Base-by-base conservation (phyloP, 192 early-diverging fungal genomes). In the Phlyctochytrium bullatum region DNA sequence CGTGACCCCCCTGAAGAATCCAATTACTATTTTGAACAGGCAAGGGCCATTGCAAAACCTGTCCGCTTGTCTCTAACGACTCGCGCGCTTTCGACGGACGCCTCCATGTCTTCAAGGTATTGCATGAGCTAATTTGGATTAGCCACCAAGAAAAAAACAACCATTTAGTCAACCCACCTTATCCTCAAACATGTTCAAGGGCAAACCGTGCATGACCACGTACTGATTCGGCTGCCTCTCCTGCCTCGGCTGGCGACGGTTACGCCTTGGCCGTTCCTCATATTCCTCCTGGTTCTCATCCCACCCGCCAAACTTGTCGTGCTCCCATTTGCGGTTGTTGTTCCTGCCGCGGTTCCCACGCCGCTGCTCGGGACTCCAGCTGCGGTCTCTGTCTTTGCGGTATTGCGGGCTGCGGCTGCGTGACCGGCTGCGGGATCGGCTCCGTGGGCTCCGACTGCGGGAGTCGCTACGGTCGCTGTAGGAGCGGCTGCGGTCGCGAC, bases 141-240 rank as follows among this genome's bases (percentile, higher is more conserved):
- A 17, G 25, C 60, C 3, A 4, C 6, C 60, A 33, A 32, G 34
- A 35, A 62, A 10, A 20, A 34, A 35, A 62, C 12, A 16, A 34
- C 3, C n/a, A 17, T 24, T 12, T 20, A 24, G 29, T 20, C 14
- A 30, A 57, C 63, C 16, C 34, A 66, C 65, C 23, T 16, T 59
- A 27, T 53, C 54, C 24, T 69, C 69, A 2, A 52, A 64, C 14
- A 62, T 23, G 4, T 16, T 16, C 10, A 35, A 24, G 0, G 69
- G n/a, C 24, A 71, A 56, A 25, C 69, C 69, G 35, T 71, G 69
- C 31, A 71, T 14, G 23, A 71, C 69, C 2, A 71, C 31, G 36
- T 71, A 51, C 53, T 71, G 69, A 10, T 64, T 16, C 1, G 69
- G 69, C 53, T 20, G 34, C 24, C n/a, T 32, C 17, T 62, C 61